Evolutionary conservation across 1,284 basidiomycete genomes (phyloP).

Genomic region (Leucoagaricus sp.): DNA sequence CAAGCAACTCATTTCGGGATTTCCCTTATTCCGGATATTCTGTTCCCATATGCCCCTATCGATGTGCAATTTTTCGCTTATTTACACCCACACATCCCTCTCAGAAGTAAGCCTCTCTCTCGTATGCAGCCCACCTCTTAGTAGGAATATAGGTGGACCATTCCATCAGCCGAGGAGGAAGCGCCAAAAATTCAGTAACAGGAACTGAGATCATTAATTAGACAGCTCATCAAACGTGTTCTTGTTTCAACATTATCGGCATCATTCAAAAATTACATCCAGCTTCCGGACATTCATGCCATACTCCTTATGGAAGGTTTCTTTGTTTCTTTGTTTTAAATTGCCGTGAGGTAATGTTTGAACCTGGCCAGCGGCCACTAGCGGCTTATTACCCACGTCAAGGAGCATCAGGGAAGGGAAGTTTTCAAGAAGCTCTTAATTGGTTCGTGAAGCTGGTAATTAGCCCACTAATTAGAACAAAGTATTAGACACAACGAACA

Average conservation of each 20-base stretch:
- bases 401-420: constrained; percentile 8
- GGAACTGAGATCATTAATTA: constrained; percentile 1
- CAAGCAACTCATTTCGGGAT: neutral
- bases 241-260: constrained; percentile 6
- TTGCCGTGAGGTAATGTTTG: constrained; percentile 1
- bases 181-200: neutral
- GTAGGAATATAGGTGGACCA: too few relatives aligned
- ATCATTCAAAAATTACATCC: constrained; percentile 10
- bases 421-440: constrained; percentile 15
- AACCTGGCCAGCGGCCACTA: constrained; percentile 1
- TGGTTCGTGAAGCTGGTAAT: neutral
- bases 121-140: too few relatives aligned
- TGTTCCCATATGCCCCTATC: neutral
- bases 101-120: neutral
- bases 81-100: neutral
- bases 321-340: constrained; percentile 8
- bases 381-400: constrained; percentile 6
- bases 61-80: neutral
- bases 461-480: constrained; percentile 7
- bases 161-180: neutral
- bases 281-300: neutral
- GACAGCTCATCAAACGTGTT: constrained; percentile 9
- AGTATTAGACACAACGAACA: neutral
- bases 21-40: neutral
- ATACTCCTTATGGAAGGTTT: constrained; percentile 1